Evolutionary conservation across 1,139 yeast genomes (phyloP).

Genomic region (Kodamaea fungicola): DNA sequence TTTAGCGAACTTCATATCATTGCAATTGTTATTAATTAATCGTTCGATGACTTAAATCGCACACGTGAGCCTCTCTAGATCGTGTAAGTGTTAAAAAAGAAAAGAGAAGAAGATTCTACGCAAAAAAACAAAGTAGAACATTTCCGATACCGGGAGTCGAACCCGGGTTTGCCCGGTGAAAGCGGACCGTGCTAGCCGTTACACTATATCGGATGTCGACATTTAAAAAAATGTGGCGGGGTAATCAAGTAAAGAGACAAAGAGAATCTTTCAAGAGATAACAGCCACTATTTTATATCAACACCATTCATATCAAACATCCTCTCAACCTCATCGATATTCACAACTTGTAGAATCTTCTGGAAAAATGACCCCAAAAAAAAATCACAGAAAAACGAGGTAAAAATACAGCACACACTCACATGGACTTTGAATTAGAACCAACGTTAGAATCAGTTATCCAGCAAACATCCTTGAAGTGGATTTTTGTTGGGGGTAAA

Average conservation of each 20-base stretch:
- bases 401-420: constrained; percentile 3
- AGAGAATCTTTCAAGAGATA: no score
- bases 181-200: constrained; percentile 84
- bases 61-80: no score
- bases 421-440: constrained; percentile 51
- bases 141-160: constrained; percentile 79
- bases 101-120: no score
- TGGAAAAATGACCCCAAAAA: neutral
- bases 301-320: neutral
- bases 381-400: neutral
- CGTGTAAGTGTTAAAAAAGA: no score
- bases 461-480: constrained; percentile 68
- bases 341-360: constrained; percentile 1
- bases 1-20: constrained; percentile 69
- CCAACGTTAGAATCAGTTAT: constrained; percentile 68
- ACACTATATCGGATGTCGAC: constrained; percentile 61
- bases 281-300: no score
- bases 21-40: constrained; percentile 1
- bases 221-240: no score
- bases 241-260: no score
- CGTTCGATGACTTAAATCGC: no score
- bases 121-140: no score
- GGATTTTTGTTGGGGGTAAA: constrained; percentile 99
- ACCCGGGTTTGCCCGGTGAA: constrained; percentile 83
- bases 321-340: neutral